Percentiles rank a stretch among this genome's conserved stretches.
Evolutionary conservation across 495 filamentous ascomycete species (phyloP).

Genomic region (Trichocladium uniseriatum): DNA sequence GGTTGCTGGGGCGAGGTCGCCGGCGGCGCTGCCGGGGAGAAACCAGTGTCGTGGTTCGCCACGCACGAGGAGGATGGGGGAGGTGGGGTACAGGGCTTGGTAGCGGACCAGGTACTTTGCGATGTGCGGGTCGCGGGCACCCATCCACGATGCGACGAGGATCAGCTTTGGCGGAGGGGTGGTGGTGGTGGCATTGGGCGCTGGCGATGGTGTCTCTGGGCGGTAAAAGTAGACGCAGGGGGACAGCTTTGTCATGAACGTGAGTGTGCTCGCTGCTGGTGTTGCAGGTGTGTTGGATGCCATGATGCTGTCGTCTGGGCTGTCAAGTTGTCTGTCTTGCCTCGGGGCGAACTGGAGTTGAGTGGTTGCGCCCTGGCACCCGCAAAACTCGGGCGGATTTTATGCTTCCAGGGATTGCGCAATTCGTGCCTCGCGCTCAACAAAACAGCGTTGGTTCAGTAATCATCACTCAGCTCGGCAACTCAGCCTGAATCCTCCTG

Average conservation of each 20-base stretch:
- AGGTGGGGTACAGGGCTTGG: constrained; percentile 30
- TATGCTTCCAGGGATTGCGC: too few species aligned
- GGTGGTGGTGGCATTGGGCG: not conserved
- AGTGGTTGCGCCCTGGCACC: too few species aligned
- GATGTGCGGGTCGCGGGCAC: constrained; percentile 36
- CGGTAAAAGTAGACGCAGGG: constrained; percentile 30
- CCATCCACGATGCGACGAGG: constrained; percentile 38
- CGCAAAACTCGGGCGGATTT: too few species aligned
- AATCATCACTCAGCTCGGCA: too few species aligned
- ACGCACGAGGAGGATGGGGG: constrained; percentile 34
- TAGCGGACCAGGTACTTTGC: constrained; percentile 37
- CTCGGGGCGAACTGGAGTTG: too few species aligned
- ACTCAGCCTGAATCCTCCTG: too few species aligned
- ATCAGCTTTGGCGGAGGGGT: constrained; percentile 28
- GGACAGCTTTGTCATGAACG: constrained; percentile 32
- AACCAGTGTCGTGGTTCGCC: constrained; percentile 27
- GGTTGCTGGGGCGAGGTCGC: constrained; percentile 14
- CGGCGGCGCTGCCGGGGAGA: not conserved
- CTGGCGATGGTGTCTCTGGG: constrained; percentile 9
- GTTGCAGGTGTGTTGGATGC: constrained; percentile 11
- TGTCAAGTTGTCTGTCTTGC: not conserved
- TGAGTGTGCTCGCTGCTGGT: constrained; percentile 13
- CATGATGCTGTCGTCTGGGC: constrained; percentile 5
- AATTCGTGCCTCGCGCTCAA: too few species aligned
- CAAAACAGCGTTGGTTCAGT: too few species aligned